Evolutionary conservation across 306 rosid species (phyloP).

Genomic region (Delonix regia): DNA sequence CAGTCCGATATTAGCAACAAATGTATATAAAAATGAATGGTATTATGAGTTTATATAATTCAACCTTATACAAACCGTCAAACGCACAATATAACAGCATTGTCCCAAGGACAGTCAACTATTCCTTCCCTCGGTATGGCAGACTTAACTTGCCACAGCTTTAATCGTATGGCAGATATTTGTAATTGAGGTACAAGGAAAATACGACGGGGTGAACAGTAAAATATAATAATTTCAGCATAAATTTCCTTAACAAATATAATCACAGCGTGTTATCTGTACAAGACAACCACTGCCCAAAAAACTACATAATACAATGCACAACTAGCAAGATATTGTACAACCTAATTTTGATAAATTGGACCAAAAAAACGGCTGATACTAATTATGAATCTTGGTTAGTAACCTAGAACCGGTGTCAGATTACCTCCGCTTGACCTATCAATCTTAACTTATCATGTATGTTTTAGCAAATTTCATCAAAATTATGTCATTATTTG

Average conservation of each 20-base stretch:
- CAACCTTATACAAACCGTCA: too few relatives aligned
- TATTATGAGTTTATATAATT: too few relatives aligned
- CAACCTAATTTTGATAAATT: constrained; percentile 39
- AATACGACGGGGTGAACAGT: too few relatives aligned
- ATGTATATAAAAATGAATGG: too few relatives aligned
- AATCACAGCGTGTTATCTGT: constrained; percentile 37
- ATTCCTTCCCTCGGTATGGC: too few relatives aligned
- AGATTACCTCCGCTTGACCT: background rate
- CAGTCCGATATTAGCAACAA: too few relatives aligned
- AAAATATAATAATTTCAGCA: background rate
- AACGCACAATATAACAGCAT: too few relatives aligned
- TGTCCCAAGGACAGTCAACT: too few relatives aligned
- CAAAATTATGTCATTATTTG: background rate
- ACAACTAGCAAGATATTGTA: constrained; percentile 29
- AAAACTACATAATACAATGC: background rate
- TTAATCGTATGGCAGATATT: too few relatives aligned
- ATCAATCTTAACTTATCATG: background rate
- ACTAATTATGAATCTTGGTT: constrained; percentile 38
- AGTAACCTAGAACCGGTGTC: background rate
- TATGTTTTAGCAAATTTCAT: background rate
- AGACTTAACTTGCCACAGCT: too few relatives aligned
- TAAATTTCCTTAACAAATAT: constrained; percentile 36
- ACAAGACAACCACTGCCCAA: constrained; percentile 37
- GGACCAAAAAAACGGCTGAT: constrained; percentile 31
- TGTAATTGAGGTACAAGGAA: too few relatives aligned